Evolutionary conservation across 2,329 filamentous ascomycete genomes (phyloP).

Genomic region (Septoria petroselini): DNA sequence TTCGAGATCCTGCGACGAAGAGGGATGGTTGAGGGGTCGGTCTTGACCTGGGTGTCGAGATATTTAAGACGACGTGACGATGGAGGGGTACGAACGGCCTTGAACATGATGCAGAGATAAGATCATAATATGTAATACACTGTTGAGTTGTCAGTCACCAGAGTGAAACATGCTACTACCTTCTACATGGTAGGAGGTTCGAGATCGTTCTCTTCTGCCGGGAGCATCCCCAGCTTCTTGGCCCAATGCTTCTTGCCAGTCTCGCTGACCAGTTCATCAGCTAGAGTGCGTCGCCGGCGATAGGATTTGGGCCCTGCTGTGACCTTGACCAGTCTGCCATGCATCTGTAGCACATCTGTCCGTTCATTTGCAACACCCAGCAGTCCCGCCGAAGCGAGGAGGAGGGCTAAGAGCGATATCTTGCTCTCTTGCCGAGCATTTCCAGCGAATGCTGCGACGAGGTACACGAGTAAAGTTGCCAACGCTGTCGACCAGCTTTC

Average conservation of each 20-base stretch:
- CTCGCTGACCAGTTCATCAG: constrained; percentile 41
- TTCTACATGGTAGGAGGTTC: constrained; percentile 20
- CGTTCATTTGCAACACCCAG: constrained; percentile 9
- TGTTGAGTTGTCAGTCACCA: too few relatives aligned
- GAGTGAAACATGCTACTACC: too few relatives aligned
- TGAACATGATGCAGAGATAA: constrained; percentile 13
- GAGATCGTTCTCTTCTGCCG: constrained; percentile 12
- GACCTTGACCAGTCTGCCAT: constrained; percentile 42
- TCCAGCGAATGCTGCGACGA: constrained; percentile 54
- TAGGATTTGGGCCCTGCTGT: constrained; percentile 34
- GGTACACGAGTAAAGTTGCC: constrained; percentile 56
- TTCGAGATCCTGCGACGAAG: not conserved
- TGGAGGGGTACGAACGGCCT: not conserved
- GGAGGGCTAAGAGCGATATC: constrained; percentile 51
- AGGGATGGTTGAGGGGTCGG: not conserved
- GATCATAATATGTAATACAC: constrained; percentile 13
- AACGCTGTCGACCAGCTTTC: constrained; percentile 54
- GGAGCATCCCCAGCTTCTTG: constrained; percentile 40
- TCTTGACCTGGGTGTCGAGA: not conserved
- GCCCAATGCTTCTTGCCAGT: constrained; percentile 41
- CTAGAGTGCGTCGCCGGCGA: constrained; percentile 38
- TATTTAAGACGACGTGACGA: not conserved
- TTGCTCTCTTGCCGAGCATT: constrained; percentile 56
- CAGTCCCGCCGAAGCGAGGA: constrained; percentile 52
- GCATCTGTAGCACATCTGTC: constrained; percentile 13